A percentile compares a stretch with the other conserved stretches of the same genome.
Evolutionary conservation across 148 eudicot genomes (phyloP).

Genomic region (Arbutus unedo): DNA sequence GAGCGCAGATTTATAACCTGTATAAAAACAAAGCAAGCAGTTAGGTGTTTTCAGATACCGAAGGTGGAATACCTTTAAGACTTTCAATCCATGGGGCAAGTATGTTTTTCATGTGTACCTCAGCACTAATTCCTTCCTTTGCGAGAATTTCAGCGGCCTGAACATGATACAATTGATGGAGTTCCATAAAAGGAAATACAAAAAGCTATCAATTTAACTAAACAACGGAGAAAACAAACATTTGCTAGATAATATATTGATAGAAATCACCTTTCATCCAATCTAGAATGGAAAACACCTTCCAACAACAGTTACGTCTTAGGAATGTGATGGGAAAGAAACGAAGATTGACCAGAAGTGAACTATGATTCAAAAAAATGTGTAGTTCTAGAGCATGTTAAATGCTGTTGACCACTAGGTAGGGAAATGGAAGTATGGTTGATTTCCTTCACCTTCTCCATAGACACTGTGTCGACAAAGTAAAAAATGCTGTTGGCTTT

Average conservation of each 20-base stretch:
- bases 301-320: background rate
- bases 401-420: too few relatives aligned
- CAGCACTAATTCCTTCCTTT: slow-evolving; percentile 90
- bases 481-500: background rate
- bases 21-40: background rate
- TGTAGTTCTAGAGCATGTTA: background rate
- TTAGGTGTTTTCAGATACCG: background rate
- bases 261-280: background rate
- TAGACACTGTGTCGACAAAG: background rate
- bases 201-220: background rate
- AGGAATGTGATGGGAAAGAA: background rate
- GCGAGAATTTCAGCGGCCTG: slow-evolving; percentile 92
- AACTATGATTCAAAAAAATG: background rate
- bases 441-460: background rate
- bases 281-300: background rate
- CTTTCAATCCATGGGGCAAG: background rate
- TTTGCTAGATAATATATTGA: background rate
- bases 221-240: background rate
- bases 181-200: background rate
- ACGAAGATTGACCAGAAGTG: background rate
- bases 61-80: background rate
- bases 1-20: slow-evolving; percentile 90
- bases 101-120: slow-evolving; percentile 40
- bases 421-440: background rate
- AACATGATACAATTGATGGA: background rate